Evolutionary conservation across 345 rosid species (phyloP).

Genomic region (Lagerstroemia speciosa): DNA sequence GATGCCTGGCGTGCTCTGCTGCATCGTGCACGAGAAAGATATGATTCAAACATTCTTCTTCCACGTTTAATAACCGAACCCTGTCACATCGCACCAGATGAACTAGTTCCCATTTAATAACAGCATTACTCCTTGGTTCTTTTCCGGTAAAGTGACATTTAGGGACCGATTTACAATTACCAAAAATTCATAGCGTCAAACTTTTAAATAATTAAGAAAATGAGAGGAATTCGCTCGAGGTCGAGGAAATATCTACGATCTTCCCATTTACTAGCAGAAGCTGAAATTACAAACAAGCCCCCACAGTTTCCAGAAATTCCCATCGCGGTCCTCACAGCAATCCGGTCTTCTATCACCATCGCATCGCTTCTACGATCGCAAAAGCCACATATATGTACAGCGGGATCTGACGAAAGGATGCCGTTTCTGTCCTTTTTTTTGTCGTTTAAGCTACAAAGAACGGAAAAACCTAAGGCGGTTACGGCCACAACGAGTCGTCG

Average conservation of each 20-base stretch:
- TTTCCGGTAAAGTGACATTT: too few species aligned
- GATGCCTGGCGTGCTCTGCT: neutral
- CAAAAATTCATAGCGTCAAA: too few species aligned
- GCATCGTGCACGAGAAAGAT: neutral
- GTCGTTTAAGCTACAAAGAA: neutral
- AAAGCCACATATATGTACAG: neutral
- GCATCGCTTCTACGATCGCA: neutral
- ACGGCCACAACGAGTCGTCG: slow-evolving; percentile 1
- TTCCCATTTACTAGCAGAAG: neutral
- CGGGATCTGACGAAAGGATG: neutral
- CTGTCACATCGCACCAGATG: too few species aligned
- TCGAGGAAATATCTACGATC: neutral
- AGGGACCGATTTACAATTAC: too few species aligned
- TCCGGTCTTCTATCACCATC: neutral
- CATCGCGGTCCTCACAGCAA: neutral
- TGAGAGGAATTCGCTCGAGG: too few species aligned
- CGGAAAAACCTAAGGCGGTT: neutral
- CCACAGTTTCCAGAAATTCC: neutral
- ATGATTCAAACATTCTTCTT: neutral
- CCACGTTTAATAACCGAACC: neutral
- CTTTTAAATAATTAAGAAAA: neutral
- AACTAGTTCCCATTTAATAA: too few species aligned
- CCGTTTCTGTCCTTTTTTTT: neutral
- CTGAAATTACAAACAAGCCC: neutral
- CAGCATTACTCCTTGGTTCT: too few species aligned